phyloP scores from a whole-genome alignment of 1,139 yeast species.

The Kodamaea arcana region DNA sequence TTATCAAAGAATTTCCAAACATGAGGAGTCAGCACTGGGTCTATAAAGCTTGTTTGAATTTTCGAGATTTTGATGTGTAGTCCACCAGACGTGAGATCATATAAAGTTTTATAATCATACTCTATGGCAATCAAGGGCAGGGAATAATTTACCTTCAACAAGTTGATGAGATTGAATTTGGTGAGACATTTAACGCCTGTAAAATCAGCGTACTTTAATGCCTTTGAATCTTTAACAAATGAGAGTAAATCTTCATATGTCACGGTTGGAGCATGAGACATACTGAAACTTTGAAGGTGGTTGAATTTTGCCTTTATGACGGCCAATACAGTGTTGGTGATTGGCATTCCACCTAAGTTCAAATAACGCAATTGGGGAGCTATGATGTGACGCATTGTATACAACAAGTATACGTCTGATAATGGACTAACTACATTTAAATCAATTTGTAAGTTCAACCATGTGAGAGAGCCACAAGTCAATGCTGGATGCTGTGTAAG shows the following conservation, averaged over 20 bases:
- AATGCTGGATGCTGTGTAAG: slow-evolving; percentile 72
- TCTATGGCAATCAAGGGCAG: slow-evolving; percentile 35
- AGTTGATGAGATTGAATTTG: slow-evolving; percentile 22
- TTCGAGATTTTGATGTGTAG: slow-evolving; percentile 32
- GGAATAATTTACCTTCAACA: slow-evolving; percentile 26
- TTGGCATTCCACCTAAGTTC: slow-evolving; percentile 75
- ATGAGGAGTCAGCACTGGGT: slow-evolving; percentile 25
- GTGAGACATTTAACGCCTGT: slow-evolving; percentile 36
- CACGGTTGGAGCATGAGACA: slow-evolving; percentile 51
- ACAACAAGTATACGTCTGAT: slow-evolving; percentile 55
- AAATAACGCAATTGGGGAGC: slow-evolving; percentile 53
- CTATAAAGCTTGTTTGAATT: slow-evolving; percentile 23
- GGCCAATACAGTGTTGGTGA: slow-evolving; percentile 49
- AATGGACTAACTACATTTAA: slow-evolving; percentile 62
- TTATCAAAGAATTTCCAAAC: slow-evolving; percentile 54
- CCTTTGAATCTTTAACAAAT: slow-evolving; percentile 34
- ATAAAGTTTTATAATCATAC: slow-evolving; percentile 37
- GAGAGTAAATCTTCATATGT: slow-evolving; percentile 47
- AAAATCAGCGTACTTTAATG: slow-evolving; percentile 32
- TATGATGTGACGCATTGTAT: slow-evolving; percentile 49
- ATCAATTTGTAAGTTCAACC: slow-evolving; percentile 79
- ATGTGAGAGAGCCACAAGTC: slow-evolving; percentile 49
- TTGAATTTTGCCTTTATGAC: slow-evolving; percentile 54
- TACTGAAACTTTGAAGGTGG: slow-evolving; percentile 55
- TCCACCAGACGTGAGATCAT: slow-evolving; percentile 42